Conservation (phyloP, 1,139 yeast species). For the Pichia sp. region DNA sequence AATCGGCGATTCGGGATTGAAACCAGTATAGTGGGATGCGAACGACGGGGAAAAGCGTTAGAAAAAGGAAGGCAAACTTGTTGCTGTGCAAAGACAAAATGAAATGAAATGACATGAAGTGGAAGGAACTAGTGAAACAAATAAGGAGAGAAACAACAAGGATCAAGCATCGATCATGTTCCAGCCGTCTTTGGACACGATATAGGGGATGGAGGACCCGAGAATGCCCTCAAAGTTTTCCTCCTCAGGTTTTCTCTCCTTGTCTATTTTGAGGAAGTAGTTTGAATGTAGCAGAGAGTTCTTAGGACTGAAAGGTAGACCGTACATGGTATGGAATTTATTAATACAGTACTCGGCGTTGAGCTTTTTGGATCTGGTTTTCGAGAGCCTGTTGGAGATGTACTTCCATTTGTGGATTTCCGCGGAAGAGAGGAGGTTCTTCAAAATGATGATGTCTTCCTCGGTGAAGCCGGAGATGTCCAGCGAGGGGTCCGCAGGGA, state of each 20-base stretch:
- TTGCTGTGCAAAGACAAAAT: too few species aligned
- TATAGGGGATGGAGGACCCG: conserved; percentile 33
- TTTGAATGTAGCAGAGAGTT: conserved; percentile 23
- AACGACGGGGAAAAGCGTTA: too few species aligned
- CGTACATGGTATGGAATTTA: conserved; percentile 32
- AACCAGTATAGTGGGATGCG: too few species aligned
- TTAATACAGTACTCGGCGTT: conserved; percentile 29
- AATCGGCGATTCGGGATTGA: too few species aligned
- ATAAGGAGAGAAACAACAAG: neutral
- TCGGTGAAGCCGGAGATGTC: conserved; percentile 28
- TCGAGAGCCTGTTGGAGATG: conserved; percentile 30
- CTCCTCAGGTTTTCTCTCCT: conserved; percentile 8
- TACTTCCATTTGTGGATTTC: conserved; percentile 34
- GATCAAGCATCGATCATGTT: conserved; percentile 19
- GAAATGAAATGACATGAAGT: too few species aligned
- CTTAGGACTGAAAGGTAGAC: conserved; percentile 28
- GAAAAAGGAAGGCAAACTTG: too few species aligned
- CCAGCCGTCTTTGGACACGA: conserved; percentile 32
- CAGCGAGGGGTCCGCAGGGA: conserved; percentile 24
- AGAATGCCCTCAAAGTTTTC: conserved; percentile 30
- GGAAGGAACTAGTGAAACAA: neutral
- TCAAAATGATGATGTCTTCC: conserved; percentile 29
- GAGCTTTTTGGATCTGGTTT: conserved; percentile 29
- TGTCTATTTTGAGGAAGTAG: conserved; percentile 20
- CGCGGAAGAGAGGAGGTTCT: conserved; percentile 28